Evolutionary conservation across 2,329 filamentous ascomycete species (phyloP).

Genomic region (Penicillium sp.): DNA sequence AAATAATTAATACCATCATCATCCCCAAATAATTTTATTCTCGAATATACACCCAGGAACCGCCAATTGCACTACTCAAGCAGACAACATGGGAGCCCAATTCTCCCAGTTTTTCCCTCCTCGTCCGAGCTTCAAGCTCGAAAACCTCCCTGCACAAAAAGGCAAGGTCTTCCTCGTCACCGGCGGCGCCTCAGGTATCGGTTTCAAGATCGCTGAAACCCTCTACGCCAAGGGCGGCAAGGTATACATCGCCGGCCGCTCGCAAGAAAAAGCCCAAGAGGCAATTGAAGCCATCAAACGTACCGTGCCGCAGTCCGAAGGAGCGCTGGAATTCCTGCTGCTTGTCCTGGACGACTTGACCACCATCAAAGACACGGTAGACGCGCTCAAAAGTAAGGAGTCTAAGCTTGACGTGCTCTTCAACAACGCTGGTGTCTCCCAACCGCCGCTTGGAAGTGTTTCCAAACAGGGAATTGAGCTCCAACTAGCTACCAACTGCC

Average conservation of each 20-base stretch:
- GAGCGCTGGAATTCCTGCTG: conserved; percentile 41
- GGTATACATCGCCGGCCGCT: conserved; percentile 53
- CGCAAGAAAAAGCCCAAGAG: conserved; percentile 37
- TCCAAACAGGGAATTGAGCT: conserved; percentile 34
- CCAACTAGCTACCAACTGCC: conserved; percentile 34
- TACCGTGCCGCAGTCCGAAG: conserved; percentile 33
- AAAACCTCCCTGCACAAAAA: not conserved
- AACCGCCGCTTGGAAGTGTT: conserved; percentile 22
- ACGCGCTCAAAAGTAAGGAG: conserved; percentile 32
- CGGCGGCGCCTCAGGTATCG: conserved; percentile 26
- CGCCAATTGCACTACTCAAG: too few species aligned
- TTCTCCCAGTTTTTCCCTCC: conserved; percentile 1
- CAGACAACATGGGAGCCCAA: conserved; percentile 23
- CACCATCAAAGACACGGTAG: conserved; percentile 18
- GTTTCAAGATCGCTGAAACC: conserved; percentile 49
- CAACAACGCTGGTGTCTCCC: conserved; percentile 40
- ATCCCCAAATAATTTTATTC: too few species aligned
- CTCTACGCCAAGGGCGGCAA: conserved; percentile 53
- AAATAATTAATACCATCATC: too few species aligned
- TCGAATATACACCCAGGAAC: too few species aligned
- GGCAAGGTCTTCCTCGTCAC: conserved; percentile 50
- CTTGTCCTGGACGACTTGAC: conserved; percentile 41
- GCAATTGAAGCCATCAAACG: conserved; percentile 40
- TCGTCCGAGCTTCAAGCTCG: not conserved
- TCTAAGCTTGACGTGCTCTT: conserved; percentile 39